A percentile compares a stretch with the other conserved stretches of the same genome.
Conservation (phyloP, 345 rosid species). For the Xanthoceras sorbifolium region DNA sequence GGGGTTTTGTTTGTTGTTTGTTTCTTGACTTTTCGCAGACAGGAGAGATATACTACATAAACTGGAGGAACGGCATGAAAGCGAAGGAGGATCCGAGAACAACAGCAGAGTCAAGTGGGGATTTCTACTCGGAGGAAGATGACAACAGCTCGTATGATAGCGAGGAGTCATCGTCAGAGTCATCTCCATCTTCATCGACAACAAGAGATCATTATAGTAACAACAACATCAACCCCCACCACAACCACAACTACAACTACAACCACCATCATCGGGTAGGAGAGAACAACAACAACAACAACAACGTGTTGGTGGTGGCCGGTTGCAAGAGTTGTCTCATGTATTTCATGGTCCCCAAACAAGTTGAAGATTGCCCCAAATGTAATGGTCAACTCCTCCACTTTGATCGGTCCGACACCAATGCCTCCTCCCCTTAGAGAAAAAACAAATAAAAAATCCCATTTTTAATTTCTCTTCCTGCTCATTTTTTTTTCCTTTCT, state of each 20-base stretch:
- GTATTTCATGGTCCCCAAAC: slow-evolving; percentile 92
- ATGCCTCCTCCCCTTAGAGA: slow-evolving; percentile 33
- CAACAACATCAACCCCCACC: too few species aligned
- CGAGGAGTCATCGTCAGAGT: slow-evolving; percentile 73
- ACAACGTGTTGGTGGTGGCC: slow-evolving; percentile 73
- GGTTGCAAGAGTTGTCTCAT: slow-evolving; percentile 95
- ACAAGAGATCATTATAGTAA: slow-evolving; percentile 29
- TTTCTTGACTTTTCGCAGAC: slow-evolving; percentile 44
- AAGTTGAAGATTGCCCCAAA: slow-evolving; percentile 77
- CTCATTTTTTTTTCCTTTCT: slow-evolving; percentile 1
- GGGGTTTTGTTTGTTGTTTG: background rate
- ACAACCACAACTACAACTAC: background rate
- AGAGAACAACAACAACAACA: slow-evolving; percentile 42
- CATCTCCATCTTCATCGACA: slow-evolving; percentile 44
- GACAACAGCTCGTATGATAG: slow-evolving; percentile 64
- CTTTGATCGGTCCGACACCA: slow-evolving; percentile 57
- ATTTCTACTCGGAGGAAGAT: slow-evolving; percentile 51
- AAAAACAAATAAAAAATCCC: background rate
- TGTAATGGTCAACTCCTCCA: slow-evolving; percentile 81
- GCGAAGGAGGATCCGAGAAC: slow-evolving; percentile 66
- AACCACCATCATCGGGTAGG: slow-evolving; percentile 11
- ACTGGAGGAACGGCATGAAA: slow-evolving; percentile 74
- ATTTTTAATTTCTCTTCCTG: slow-evolving; percentile 5
- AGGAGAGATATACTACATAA: slow-evolving; percentile 82
- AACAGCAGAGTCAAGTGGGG: slow-evolving; percentile 39